phyloP scores from a whole-genome alignment of 805 yeast species.

The Tetrapisispora nanseiensis region DNA sequence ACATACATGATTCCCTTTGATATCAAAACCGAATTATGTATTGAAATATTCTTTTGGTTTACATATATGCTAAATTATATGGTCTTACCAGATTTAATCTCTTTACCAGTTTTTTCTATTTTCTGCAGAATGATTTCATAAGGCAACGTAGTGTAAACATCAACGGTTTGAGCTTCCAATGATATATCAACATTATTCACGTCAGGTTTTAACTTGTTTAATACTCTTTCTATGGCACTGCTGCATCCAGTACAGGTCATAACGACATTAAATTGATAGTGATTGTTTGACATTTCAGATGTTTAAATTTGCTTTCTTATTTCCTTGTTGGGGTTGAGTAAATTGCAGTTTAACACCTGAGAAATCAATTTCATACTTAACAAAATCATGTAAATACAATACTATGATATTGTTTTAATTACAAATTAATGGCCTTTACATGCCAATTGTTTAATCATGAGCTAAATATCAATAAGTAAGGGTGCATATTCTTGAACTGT shows the following conservation, averaged over 20 bases:
- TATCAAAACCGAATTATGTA: background rate
- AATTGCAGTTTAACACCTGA: too few species aligned
- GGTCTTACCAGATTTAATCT: conserved; percentile 55
- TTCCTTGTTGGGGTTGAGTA: too few species aligned
- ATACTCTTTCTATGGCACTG: conserved; percentile 71
- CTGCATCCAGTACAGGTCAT: conserved; percentile 90
- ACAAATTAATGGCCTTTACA: too few species aligned
- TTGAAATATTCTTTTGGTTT: background rate
- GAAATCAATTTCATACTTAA: too few species aligned
- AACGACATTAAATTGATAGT: conserved; percentile 70
- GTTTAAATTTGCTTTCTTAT: too few species aligned
- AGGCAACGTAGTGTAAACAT: conserved; percentile 54
- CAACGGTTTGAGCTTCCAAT: conserved; percentile 71
- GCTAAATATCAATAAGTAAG: too few species aligned
- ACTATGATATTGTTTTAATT: too few species aligned
- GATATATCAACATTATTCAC: conserved; percentile 66
- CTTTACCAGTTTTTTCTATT: conserved; percentile 86
- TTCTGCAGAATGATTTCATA: conserved; percentile 74
- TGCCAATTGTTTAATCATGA: too few species aligned
- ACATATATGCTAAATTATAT: conserved; percentile 17
- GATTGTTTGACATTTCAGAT: conserved; percentile 35
- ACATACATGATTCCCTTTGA: conserved; percentile 6
- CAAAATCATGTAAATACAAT: too few species aligned
- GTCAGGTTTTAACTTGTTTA: conserved; percentile 55
- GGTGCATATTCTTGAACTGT: too few species aligned